Conservation (phyloP, 768 basidiomycete species). For the Trichaptum fuscoviolaceum region DNA sequence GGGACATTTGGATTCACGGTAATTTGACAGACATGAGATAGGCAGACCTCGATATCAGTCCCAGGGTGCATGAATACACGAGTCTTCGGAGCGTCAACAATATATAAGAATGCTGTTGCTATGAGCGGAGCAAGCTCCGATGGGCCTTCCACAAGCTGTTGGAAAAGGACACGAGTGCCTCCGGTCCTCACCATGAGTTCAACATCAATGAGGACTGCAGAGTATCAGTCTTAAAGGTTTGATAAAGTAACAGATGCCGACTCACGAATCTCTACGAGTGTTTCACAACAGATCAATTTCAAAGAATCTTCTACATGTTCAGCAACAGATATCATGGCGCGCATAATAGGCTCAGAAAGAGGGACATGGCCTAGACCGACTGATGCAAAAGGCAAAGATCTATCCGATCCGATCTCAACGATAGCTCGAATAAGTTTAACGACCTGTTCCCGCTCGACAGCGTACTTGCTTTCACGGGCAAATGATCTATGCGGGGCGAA, state of each 20-base stretch:
- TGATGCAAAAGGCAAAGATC: slow-evolving; percentile 38
- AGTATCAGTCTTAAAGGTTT: slow-evolving; percentile 5
- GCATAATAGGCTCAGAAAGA: slow-evolving; percentile 71
- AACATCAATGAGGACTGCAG: slow-evolving; percentile 80
- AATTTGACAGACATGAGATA: not conserved
- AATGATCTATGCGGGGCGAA: slow-evolving; percentile 52
- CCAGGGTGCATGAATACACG: slow-evolving; percentile 75
- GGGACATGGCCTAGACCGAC: slow-evolving; percentile 44
- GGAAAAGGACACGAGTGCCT: slow-evolving; percentile 80
- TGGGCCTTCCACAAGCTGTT: slow-evolving; percentile 88
- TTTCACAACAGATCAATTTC: slow-evolving; percentile 75
- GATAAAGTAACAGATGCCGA: slow-evolving; percentile 8
- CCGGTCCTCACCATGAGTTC: slow-evolving; percentile 76
- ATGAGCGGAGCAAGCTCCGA: slow-evolving; percentile 74
- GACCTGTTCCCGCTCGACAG: slow-evolving; percentile 86
- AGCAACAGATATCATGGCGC: slow-evolving; percentile 88
- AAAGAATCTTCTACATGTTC: slow-evolving; percentile 92
- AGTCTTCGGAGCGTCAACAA: slow-evolving; percentile 81
- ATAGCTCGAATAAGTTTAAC: slow-evolving; percentile 84
- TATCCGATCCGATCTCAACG: slow-evolving; percentile 68
- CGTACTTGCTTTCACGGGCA: slow-evolving; percentile 76
- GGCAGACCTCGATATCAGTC: slow-evolving; percentile 78
- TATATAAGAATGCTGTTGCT: slow-evolving; percentile 72
- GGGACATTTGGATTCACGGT: not conserved
- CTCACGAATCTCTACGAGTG: slow-evolving; percentile 85